Percentiles rank a stretch among this genome's conserved stretches.
phyloP scores from a whole-genome alignment of 1,284 basidiomycete genomes.

The Tremellales sp. region DNA sequence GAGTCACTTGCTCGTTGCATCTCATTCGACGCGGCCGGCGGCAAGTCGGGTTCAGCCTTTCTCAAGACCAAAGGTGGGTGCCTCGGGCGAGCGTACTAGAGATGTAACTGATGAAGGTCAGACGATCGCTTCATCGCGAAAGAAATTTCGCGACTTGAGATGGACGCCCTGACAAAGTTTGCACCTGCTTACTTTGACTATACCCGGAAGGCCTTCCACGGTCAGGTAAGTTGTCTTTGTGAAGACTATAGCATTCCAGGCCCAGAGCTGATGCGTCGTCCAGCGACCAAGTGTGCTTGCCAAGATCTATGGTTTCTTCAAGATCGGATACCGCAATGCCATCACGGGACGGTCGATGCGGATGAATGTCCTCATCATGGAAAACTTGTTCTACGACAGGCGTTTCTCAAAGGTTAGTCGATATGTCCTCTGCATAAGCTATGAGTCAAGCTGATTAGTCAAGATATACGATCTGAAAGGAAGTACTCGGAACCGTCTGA shows the following conservation, averaged over 20 bases:
- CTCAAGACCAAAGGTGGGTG: constrained; percentile 81
- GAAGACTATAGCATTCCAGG: constrained; percentile 9
- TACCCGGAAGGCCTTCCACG: constrained; percentile 69
- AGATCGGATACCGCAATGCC: constrained; percentile 84
- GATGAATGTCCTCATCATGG: constrained; percentile 96
- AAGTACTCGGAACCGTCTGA: constrained; percentile 83
- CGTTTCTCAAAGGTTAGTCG: constrained; percentile 69
- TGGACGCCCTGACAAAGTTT: constrained; percentile 94
- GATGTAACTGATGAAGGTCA: constrained; percentile 35
- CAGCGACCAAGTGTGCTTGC: constrained; percentile 90
- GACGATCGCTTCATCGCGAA: constrained; percentile 99
- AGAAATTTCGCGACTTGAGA: constrained; percentile 84
- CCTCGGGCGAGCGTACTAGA: neutral
- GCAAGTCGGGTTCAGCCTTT: constrained; percentile 95
- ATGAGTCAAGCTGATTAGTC: neutral
- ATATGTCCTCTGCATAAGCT: neutral
- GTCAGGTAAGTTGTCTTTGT: constrained; percentile 56
- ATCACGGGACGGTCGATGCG: constrained; percentile 72
- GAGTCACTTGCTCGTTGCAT: constrained; percentile 90
- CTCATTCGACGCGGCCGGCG: constrained; percentile 93
- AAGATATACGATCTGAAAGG: constrained; percentile 95
- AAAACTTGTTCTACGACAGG: constrained; percentile 92
- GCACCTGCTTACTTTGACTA: constrained; percentile 98
- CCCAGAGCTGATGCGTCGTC: too few species aligned
- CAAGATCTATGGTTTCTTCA: constrained; percentile 97